These are phyloP conservation scores for Exophiala lecanii-corni DNA, from an alignment of 2,329 filamentous ascomycete species.

Conservation along the genomic window DNA sequence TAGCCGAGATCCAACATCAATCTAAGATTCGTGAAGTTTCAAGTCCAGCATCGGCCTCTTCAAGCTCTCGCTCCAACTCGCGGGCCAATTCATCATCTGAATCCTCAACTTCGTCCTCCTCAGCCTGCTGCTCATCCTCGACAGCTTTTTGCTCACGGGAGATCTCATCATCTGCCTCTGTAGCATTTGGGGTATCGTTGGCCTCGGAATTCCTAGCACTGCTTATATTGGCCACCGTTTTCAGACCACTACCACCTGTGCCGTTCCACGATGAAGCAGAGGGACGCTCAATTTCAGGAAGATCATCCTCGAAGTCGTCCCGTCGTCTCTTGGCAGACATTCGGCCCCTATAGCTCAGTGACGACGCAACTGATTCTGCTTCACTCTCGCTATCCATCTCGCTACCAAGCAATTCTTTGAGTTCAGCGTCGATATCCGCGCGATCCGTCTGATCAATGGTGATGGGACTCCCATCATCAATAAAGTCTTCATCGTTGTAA, in stretches of 20 bases:
- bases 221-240: constrained; percentile 15
- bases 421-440: constrained; percentile 63
- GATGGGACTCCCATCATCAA: constrained; percentile 34
- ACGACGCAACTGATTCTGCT: constrained; percentile 34
- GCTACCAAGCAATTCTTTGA: constrained; percentile 64
- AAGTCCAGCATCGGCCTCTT: constrained; percentile 32
- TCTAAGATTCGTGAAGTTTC: constrained; percentile 6
- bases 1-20: no score
- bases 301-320: constrained; percentile 52
- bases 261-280: constrained; percentile 28
- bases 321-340: constrained; percentile 39
- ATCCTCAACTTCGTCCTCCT: constrained; percentile 33
- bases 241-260: constrained; percentile 19
- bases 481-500: constrained; percentile 42
- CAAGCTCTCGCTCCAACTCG: constrained; percentile 59
- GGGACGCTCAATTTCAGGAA: constrained; percentile 31
- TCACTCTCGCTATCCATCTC: constrained; percentile 50
- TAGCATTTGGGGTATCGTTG: constrained; percentile 8
- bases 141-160: constrained; percentile 27
- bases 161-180: constrained; percentile 26
- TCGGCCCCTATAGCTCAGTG: constrained; percentile 22
- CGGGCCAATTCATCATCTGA: constrained; percentile 46
- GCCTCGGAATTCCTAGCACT: constrained; percentile 14
- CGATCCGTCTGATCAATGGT: constrained; percentile 61
- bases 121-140: constrained; percentile 29